These are phyloP conservation scores for Pseudocercospora ulei DNA, from an alignment of 2,329 filamentous ascomycete genomes.

Conservation along the genomic window DNA sequence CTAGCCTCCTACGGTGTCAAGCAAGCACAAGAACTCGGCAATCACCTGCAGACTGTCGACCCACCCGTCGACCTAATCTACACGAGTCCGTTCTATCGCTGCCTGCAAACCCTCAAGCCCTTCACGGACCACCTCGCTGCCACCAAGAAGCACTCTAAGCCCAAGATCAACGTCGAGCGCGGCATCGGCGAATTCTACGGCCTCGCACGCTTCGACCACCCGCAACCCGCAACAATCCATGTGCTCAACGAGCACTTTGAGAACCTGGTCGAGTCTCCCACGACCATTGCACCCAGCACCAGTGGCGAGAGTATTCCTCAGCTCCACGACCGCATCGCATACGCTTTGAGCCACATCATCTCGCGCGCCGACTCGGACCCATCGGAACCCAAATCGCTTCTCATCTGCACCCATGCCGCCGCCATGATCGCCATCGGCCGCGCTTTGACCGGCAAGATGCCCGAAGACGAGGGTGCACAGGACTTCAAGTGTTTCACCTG, in stretches of 20 bases:
- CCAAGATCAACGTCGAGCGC: constrained; percentile 34
- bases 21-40: constrained; percentile 68
- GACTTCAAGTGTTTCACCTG: constrained; percentile 83
- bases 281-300: constrained; percentile 51
- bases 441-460: constrained; percentile 67
- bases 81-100: constrained; percentile 77
- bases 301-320: constrained; percentile 70
- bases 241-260: constrained; percentile 61
- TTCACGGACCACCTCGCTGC: constrained; percentile 47
- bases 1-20: constrained; percentile 77
- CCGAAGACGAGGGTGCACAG: constrained; percentile 58
- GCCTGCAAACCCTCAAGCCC: constrained; percentile 71
- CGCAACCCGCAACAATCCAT: constrained; percentile 57
- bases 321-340: constrained; percentile 70
- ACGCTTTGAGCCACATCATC: constrained; percentile 60
- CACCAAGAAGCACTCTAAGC: constrained; percentile 15
- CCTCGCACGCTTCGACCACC: constrained; percentile 73
- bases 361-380: constrained; percentile 57
- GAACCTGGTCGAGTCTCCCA: constrained; percentile 40
- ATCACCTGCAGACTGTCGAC: constrained; percentile 51
- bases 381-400: constrained; percentile 55
- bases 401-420: constrained; percentile 85
- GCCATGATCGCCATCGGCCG: constrained; percentile 78
- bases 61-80: constrained; percentile 69
- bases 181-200: constrained; percentile 78